Conservation (phyloP, 768 basidiomycete genomes). For the Dioszegia crocea region DNA sequence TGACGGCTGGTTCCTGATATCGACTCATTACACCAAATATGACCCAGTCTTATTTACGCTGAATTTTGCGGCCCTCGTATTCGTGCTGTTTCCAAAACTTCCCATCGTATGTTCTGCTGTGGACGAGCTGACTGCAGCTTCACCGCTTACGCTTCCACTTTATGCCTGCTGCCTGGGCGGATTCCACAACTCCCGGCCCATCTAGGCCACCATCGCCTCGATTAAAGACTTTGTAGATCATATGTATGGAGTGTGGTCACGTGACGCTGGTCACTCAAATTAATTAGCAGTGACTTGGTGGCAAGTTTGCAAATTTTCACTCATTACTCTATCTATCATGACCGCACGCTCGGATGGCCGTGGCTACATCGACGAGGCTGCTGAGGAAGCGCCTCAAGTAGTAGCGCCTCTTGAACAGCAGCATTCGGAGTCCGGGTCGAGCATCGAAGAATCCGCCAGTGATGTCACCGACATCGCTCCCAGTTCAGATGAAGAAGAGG, state of each 20-base stretch:
- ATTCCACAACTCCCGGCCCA: slow-evolving; percentile 1
- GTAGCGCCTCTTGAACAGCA: too few relatives aligned
- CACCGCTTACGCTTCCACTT: slow-evolving; percentile 43
- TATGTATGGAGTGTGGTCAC: neutral
- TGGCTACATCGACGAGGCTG: slow-evolving; percentile 10
- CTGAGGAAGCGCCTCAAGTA: neutral
- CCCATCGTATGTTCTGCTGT: slow-evolving; percentile 63
- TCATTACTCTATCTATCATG: neutral
- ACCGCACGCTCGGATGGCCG: neutral
- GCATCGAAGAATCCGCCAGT: slow-evolving; percentile 16
- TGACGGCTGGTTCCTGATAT: slow-evolving; percentile 75
- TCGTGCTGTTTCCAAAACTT: slow-evolving; percentile 91
- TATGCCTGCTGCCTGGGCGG: slow-evolving; percentile 15
- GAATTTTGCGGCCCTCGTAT: slow-evolving; percentile 70
- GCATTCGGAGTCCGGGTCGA: slow-evolving; percentile 22
- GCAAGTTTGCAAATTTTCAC: neutral
- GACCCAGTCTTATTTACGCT: slow-evolving; percentile 88
- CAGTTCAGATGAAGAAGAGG: slow-evolving; percentile 12
- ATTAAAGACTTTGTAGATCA: neutral
- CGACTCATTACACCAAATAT: slow-evolving; percentile 97
- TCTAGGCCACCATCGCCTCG: slow-evolving; percentile 1
- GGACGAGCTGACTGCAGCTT: slow-evolving; percentile 16
- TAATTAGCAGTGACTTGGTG: too few relatives aligned
- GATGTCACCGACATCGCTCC: too few relatives aligned
- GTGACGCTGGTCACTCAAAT: too few relatives aligned